A percentile compares a stretch with the other conserved stretches of the same genome.
Evolutionary conservation across 2,329 filamentous ascomycete genomes (phyloP).

Genomic region (Diaporthe australafricana): DNA sequence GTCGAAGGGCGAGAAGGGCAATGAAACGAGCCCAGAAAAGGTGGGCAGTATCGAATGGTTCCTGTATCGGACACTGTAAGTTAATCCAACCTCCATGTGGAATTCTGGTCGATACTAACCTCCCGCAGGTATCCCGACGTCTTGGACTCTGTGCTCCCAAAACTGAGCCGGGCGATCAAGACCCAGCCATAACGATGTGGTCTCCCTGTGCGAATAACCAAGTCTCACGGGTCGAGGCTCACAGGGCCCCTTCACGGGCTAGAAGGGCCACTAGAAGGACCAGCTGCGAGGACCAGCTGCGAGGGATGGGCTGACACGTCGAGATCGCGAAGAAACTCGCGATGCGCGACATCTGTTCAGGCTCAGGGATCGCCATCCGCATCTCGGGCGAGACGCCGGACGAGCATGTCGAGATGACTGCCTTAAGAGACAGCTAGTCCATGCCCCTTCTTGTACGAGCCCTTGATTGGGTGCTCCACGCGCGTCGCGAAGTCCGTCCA

Average conservation of each 20-base stretch:
- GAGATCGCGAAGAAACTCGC: conserved; percentile 81
- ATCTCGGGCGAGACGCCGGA: conserved; percentile 90
- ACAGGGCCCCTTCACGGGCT: conserved; percentile 84
- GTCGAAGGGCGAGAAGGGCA: conserved; percentile 61
- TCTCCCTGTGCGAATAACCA: conserved; percentile 22
- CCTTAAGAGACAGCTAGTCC: conserved; percentile 83
- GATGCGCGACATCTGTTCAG: conserved; percentile 83
- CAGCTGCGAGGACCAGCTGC: conserved; percentile 86
- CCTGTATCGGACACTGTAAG: conserved; percentile 85
- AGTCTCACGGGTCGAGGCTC: conserved; percentile 58
- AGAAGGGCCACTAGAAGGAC: conserved; percentile 90
- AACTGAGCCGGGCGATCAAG: conserved; percentile 64
- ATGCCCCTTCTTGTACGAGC: conserved; percentile 64
- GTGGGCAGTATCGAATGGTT: conserved; percentile 88
- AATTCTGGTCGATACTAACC: conserved; percentile 4
- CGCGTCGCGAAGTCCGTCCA: conserved; percentile 82
- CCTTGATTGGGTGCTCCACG: conserved; percentile 66
- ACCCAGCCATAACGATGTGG: conserved; percentile 34
- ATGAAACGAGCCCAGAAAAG: conserved; percentile 43
- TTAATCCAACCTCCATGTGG: not conserved
- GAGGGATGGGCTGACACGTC: conserved; percentile 75
- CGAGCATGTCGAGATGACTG: conserved; percentile 63
- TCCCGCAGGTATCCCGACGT: conserved; percentile 31
- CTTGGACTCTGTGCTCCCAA: conserved; percentile 62
- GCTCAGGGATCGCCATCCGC: conserved; percentile 75